A percentile compares a stretch with the other conserved stretches of the same genome.
Conservation (phyloP, 1,139 yeast species). For the Sugiyamaella xylanicola region DNA sequence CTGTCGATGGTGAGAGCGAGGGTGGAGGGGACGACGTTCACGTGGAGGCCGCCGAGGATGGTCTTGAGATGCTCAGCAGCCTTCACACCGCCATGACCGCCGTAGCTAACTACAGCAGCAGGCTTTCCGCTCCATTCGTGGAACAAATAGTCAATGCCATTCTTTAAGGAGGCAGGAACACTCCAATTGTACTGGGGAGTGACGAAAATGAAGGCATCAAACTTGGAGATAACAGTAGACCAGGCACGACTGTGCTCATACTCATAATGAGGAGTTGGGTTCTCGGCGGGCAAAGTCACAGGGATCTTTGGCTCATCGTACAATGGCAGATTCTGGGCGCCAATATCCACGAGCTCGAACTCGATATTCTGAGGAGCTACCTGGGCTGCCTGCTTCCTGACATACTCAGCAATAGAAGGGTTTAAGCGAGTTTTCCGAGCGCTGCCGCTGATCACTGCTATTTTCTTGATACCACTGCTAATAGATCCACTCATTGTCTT, state of each 20-base stretch:
- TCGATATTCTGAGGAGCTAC: slow-evolving; percentile 3
- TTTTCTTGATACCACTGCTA: slow-evolving; percentile 6
- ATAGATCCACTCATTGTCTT: neutral
- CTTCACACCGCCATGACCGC: slow-evolving; percentile 42
- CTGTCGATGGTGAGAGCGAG: slow-evolving; percentile 6
- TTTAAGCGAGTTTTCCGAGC: slow-evolving; percentile 17
- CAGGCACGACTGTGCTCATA: slow-evolving; percentile 24
- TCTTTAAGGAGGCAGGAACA: slow-evolving; percentile 42
- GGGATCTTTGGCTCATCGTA: slow-evolving; percentile 26
- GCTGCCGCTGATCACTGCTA: slow-evolving; percentile 23
- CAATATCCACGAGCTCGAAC: slow-evolving; percentile 22
- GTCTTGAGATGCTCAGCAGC: slow-evolving; percentile 38
- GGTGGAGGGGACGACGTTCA: slow-evolving; percentile 1
- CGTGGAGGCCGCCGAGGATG: neutral
- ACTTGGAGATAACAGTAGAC: slow-evolving; percentile 16
- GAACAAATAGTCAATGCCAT: slow-evolving; percentile 41
- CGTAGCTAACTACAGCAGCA: slow-evolving; percentile 39
- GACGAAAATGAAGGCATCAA: slow-evolving; percentile 38
- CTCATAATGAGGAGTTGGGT: slow-evolving; percentile 20
- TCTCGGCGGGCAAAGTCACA: slow-evolving; percentile 13
- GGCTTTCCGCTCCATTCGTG: slow-evolving; percentile 42
- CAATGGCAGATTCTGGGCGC: slow-evolving; percentile 22
- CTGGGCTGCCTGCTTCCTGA: neutral
- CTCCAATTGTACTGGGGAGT: slow-evolving; percentile 44
- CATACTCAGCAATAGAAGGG: slow-evolving; percentile 19